A percentile compares a stretch with the other conserved stretches of the same genome.
Evolutionary conservation across 2,329 filamentous ascomycete genomes (phyloP).

Genomic region (Aotearoamyces nothofagi): DNA sequence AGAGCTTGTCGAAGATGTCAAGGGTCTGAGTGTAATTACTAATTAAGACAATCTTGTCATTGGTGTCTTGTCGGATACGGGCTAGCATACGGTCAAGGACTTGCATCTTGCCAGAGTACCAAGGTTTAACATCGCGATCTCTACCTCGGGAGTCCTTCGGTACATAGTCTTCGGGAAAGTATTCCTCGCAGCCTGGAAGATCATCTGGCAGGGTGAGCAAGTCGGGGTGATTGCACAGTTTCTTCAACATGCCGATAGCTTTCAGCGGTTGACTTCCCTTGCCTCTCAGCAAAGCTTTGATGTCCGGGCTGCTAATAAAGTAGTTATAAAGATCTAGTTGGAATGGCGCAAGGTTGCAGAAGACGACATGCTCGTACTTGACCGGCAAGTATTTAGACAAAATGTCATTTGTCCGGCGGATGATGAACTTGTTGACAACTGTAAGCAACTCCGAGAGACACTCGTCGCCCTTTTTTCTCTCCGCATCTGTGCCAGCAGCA

Average conservation of each 20-base stretch:
- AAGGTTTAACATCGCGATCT: slow-evolving; percentile 82
- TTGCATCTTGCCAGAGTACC: slow-evolving; percentile 97
- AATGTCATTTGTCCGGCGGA: slow-evolving; percentile 93
- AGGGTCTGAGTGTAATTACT: slow-evolving; percentile 97
- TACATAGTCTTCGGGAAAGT: slow-evolving; percentile 75
- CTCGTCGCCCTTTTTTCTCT: slow-evolving; percentile 71
- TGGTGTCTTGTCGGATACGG: slow-evolving; percentile 86
- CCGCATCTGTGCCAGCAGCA: slow-evolving; percentile 71
- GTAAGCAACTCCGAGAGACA: slow-evolving; percentile 65
- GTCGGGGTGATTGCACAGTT: slow-evolving; percentile 96
- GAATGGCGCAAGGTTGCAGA: slow-evolving; percentile 88
- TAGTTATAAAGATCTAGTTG: slow-evolving; percentile 91
- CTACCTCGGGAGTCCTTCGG: slow-evolving; percentile 77
- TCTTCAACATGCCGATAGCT: slow-evolving; percentile 92
- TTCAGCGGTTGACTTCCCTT: slow-evolving; percentile 95
- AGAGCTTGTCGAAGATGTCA: slow-evolving; percentile 85
- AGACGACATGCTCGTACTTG: slow-evolving; percentile 98
- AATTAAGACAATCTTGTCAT: slow-evolving; percentile 98
- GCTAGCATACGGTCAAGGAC: slow-evolving; percentile 97
- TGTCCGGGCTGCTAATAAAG: slow-evolving; percentile 91
- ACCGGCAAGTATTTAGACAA: slow-evolving; percentile 93
- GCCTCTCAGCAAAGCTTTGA: slow-evolving; percentile 77
- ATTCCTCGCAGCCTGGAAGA: slow-evolving; percentile 70
- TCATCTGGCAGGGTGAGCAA: slow-evolving; percentile 72
- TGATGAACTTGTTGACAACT: slow-evolving; percentile 96